These are phyloP conservation scores for Epichloe amarillans DNA, from an alignment of 2,329 filamentous ascomycete species.

Conservation along the genomic window DNA sequence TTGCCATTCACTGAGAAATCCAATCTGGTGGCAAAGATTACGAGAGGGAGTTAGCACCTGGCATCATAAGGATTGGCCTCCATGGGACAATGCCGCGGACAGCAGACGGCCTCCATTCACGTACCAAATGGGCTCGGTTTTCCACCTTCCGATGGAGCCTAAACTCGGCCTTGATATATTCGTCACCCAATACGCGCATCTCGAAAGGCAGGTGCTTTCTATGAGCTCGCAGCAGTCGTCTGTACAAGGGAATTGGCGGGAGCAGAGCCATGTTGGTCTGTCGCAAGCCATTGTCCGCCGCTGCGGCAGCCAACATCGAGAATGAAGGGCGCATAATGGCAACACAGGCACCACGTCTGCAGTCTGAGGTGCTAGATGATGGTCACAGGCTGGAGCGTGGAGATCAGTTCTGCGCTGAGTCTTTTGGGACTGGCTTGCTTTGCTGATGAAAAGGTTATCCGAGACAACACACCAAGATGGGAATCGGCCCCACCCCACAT, in stretches of 20 bases:
- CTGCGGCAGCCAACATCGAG: slow-evolving; percentile 16
- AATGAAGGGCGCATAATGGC: slow-evolving; percentile 11
- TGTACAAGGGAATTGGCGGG: slow-evolving; percentile 79
- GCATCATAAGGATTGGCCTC: too few species aligned
- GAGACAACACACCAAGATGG: too few species aligned
- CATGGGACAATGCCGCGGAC: too few species aligned
- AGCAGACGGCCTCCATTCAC: slow-evolving; percentile 12
- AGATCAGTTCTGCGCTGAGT: too few species aligned
- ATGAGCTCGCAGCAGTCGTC: slow-evolving; percentile 75
- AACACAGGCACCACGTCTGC: too few species aligned
- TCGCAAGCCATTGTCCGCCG: slow-evolving; percentile 19
- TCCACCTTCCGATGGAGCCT: slow-evolving; percentile 70
- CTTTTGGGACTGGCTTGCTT: too few species aligned
- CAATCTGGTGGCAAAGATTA: slow-evolving; percentile 46
- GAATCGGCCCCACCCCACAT: too few species aligned
- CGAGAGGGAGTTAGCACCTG: not conserved
- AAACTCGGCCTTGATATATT: slow-evolving; percentile 90
- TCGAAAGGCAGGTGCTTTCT: slow-evolving; percentile 62
- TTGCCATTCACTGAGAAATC: slow-evolving; percentile 95
- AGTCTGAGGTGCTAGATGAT: too few species aligned
- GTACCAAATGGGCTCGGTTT: slow-evolving; percentile 81
- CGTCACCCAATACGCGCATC: slow-evolving; percentile 72
- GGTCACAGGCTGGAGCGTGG: not conserved
- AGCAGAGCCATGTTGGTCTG: slow-evolving; percentile 52
- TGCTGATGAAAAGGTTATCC: too few species aligned